These are phyloP conservation scores for Cochlearia excelsa DNA, from an alignment of 345 rosid genomes.

Conservation along the genomic window DNA sequence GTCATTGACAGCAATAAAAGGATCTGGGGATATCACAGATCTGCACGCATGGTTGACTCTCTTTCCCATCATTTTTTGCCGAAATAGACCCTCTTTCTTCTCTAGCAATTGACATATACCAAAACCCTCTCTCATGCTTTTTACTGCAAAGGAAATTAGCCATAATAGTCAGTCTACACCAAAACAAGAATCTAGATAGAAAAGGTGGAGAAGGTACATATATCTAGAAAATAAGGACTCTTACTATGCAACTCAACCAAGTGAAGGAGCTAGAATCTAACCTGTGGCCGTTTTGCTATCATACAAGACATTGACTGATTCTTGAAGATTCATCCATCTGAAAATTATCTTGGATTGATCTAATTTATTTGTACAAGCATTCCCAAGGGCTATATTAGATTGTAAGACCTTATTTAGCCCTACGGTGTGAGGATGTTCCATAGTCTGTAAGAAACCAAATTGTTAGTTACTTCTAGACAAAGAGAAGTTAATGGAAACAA, in stretches of 20 bases:
- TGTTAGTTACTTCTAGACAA: not conserved
- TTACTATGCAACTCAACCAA: constrained; percentile 21
- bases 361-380: constrained; percentile 47
- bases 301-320: constrained; percentile 66
- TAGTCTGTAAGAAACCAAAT: constrained; percentile 51
- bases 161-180: constrained; percentile 22
- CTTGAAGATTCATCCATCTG: constrained; percentile 89
- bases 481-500: constrained; percentile 8
- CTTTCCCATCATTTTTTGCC: constrained; percentile 99
- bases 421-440: constrained; percentile 90
- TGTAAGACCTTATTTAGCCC: constrained; percentile 67
- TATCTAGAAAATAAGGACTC: constrained; percentile 14
- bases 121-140: constrained; percentile 54
- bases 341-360: constrained; percentile 40
- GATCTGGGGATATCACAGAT: constrained; percentile 99
- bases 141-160: constrained; percentile 41
- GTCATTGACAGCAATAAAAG: constrained; percentile 91
- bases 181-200: constrained; percentile 9
- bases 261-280: constrained; percentile 31
- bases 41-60: constrained; percentile 96
- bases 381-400: constrained; percentile 59
- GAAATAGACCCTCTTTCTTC: constrained; percentile 92
- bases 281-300: constrained; percentile 81
- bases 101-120: constrained; percentile 95
- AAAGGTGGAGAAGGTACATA: constrained; percentile 13